Conservation (phyloP, 208 protist genomes). For the Leishmania gerbilli region DNA sequence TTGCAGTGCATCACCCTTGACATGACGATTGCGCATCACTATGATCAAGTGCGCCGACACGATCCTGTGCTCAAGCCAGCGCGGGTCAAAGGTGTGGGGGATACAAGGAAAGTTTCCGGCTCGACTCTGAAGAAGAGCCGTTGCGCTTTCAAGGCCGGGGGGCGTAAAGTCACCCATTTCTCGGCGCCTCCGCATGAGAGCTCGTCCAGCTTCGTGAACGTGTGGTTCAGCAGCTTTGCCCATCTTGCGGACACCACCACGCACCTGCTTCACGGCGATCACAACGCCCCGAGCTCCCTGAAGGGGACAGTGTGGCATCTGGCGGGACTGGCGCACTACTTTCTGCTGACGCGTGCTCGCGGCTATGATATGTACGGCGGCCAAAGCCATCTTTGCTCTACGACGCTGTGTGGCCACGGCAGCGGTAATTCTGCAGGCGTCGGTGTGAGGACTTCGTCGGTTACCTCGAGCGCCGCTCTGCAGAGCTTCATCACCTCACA, state of each 20-base stretch:
- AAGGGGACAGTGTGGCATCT: constrained; percentile 53
- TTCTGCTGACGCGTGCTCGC: constrained; percentile 25
- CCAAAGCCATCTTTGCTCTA: constrained; percentile 14
- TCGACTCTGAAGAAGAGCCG: constrained; percentile 8
- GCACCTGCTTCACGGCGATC: constrained; percentile 45
- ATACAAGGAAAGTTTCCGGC: not conserved
- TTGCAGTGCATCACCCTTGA: constrained; percentile 35
- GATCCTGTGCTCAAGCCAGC: not conserved
- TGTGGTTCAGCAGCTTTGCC: constrained; percentile 51
- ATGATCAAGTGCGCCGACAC: constrained; percentile 1
- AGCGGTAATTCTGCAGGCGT: not conserved
- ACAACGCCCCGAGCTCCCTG: constrained; percentile 40
- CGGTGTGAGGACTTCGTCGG: not conserved
- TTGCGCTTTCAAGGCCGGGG: constrained; percentile 1
- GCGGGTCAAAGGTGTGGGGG: not conserved
- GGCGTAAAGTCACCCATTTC: not conserved
- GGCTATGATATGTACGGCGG: constrained; percentile 32
- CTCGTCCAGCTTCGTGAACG: constrained; percentile 23
- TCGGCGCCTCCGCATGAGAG: not conserved
- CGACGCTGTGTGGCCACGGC: not conserved
- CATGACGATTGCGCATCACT: constrained; percentile 23
- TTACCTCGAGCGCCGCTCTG: constrained; percentile 9
- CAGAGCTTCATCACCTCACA: constrained; percentile 27
- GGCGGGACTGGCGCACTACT: constrained; percentile 51
- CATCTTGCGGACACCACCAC: constrained; percentile 43